Percentiles rank a stretch among this genome's conserved stretches.
These are phyloP conservation scores for Lodderomyces margitis DNA, from an alignment of 1,139 yeast species.

Conservation along the genomic window DNA sequence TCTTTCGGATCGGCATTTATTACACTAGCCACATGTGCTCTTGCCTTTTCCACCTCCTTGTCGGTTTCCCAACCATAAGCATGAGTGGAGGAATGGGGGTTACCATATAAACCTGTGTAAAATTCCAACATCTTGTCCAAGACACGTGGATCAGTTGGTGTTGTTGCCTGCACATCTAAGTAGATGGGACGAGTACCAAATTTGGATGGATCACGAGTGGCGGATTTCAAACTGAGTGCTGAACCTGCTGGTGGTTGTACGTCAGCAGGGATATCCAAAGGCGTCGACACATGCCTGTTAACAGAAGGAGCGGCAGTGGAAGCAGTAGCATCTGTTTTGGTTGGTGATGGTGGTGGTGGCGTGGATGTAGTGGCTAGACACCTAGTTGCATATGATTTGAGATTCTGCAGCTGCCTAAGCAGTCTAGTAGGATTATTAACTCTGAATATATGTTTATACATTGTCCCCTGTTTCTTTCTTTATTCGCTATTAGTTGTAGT, in stretches of 20 bases:
- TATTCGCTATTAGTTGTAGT: too few relatives aligned
- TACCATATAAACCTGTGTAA: slow-evolving; percentile 92
- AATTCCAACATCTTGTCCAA: slow-evolving; percentile 90
- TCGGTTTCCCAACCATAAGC: slow-evolving; percentile 99
- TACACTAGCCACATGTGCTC: slow-evolving; percentile 75
- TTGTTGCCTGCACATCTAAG: slow-evolving; percentile 95
- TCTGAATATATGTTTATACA: background rate
- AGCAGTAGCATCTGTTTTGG: background rate
- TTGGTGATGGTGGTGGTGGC: background rate
- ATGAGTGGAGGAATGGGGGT: slow-evolving; percentile 96
- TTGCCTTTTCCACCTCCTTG: slow-evolving; percentile 82
- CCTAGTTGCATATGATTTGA: background rate
- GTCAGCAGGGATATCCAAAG: slow-evolving; percentile 13
- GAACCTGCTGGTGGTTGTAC: slow-evolving; percentile 47
- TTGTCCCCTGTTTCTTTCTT: background rate
- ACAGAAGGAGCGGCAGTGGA: slow-evolving; percentile 3
- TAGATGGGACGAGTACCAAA: slow-evolving; percentile 84
- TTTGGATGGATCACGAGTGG: slow-evolving; percentile 44
- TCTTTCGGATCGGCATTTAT: slow-evolving; percentile 96
- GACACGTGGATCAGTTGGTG: slow-evolving; percentile 97
- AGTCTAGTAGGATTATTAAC: background rate
- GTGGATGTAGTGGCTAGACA: background rate
- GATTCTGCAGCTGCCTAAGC: background rate
- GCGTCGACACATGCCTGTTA: slow-evolving; percentile 21
- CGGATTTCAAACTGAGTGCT: slow-evolving; percentile 39